Base-by-base conservation (phyloP, 805 yeast species). In the Yamadazyma insecticola region DNA sequence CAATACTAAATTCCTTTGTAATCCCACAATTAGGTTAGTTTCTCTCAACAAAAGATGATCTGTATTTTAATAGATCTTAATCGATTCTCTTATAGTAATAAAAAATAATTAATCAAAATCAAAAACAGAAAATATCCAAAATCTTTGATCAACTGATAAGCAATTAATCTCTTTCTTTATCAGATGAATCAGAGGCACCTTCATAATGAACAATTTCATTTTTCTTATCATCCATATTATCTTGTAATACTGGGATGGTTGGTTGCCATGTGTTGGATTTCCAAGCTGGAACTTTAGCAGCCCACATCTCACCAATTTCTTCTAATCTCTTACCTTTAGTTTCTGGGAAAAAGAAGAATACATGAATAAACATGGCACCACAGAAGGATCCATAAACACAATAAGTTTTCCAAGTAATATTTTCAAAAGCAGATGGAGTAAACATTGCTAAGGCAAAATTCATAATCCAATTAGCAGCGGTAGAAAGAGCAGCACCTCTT, bases 391-490 rank as follows among this genome's bases (percentile, higher is more conserved):
- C 80, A 47, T 70, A 75, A 32, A 75, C 66, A 35, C 64, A 51
- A 51, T 72, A 75, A 4, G 78, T 68, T 45, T 63, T 68, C 79
- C 79, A 74, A 30, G 70, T 63, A 36, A 75, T 70, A 48, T 70
- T 70, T 30, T 56, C 53, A 51, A 74, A 70, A 1, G 74, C 63
- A 5, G 63, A 47, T 6, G 88, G 87, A 6, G 78, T 71, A 50
- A 71, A 73, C 76, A 72, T 72, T 32, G 76, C 81, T 48, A 76
- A 67, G 12, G 79, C 76, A 41, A 76, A 76, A 59, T 77, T 78
- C 46, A 69, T 69, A 30, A 72, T 50, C 85, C 85, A 78, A 64
- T 78, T 76, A 26, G 79, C 72, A 39, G 81, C 66, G 2, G 83
- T 75, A 10, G 78, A 66, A n/a, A 79, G 67, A 22, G 81, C 81